Evolutionary conservation across 257 asterid genomes (phyloP).

Genomic region (Gentiana dahurica): DNA sequence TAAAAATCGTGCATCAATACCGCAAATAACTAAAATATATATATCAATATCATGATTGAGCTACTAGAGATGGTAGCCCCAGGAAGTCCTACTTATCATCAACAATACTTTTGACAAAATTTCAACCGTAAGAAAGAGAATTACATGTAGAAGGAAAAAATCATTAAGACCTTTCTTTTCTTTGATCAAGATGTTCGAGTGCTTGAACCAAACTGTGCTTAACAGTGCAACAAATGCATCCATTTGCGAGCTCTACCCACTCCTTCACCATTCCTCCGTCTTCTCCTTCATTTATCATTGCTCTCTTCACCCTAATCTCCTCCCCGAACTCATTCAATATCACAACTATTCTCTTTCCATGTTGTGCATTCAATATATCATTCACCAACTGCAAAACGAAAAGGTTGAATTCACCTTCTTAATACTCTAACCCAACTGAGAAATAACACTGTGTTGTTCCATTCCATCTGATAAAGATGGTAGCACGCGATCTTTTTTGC

Average conservation of each 20-base stretch:
- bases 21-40: neutral
- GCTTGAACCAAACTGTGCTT: slow-evolving; percentile 99
- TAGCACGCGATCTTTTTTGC: too few relatives aligned
- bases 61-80: neutral
- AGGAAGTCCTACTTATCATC: neutral
- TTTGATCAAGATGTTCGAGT: slow-evolving; percentile 90
- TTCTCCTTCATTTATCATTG: slow-evolving; percentile 97
- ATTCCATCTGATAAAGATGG: too few relatives aligned
- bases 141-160: neutral
- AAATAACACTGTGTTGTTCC: too few relatives aligned
- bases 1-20: neutral
- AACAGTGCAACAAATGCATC: slow-evolving; percentile 94
- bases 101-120: too few relatives aligned
- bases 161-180: slow-evolving; percentile 65
- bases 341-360: slow-evolving; percentile 89
- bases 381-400: slow-evolving; percentile 53
- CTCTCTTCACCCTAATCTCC: slow-evolving; percentile 93
- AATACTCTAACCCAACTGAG: neutral
- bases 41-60: neutral
- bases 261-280: slow-evolving; percentile 90
- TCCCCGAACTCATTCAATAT: slow-evolving; percentile 95
- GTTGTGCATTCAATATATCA: slow-evolving; percentile 57
- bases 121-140: too few relatives aligned
- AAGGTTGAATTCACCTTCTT: neutral
- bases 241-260: slow-evolving; percentile 98